These are phyloP conservation scores for Tagetes patula DNA, from an alignment of 129 eudicot genomes.

Conservation along the genomic window DNA sequence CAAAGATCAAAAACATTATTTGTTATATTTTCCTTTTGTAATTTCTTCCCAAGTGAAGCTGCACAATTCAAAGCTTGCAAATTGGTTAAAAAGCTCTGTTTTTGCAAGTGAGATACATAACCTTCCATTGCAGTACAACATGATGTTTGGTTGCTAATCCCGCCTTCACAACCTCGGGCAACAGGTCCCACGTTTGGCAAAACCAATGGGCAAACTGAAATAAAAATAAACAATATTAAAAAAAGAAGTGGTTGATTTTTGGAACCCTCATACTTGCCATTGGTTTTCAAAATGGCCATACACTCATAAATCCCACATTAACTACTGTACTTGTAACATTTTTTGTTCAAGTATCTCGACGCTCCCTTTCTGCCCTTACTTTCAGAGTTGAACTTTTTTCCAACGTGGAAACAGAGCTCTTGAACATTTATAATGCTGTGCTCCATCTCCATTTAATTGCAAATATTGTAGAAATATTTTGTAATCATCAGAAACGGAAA, in stretches of 20 bases:
- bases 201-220: conserved; percentile 84
- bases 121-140: conserved; percentile 70
- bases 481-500: neutral
- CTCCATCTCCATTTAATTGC: neutral
- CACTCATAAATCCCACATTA: neutral
- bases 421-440: neutral
- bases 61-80: conserved; percentile 98
- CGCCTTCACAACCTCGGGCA: conserved; percentile 56
- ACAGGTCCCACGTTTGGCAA: conserved; percentile 67
- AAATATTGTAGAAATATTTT: no score
- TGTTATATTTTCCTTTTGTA: conserved; percentile 72
- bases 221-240: neutral
- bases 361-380: neutral
- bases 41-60: conserved; percentile 76
- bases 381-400: neutral
- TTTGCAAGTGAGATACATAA: conserved; percentile 81
- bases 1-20: conserved; percentile 72
- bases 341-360: neutral
- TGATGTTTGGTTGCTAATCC: conserved; percentile 45
- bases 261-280: neutral
- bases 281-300: neutral
- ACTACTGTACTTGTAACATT: neutral
- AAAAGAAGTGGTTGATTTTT: neutral
- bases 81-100: conserved; percentile 87
- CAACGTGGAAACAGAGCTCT: neutral